Conservation (phyloP, 1,284 basidiomycete species). For the Lignosus rhinocerotis region DNA sequence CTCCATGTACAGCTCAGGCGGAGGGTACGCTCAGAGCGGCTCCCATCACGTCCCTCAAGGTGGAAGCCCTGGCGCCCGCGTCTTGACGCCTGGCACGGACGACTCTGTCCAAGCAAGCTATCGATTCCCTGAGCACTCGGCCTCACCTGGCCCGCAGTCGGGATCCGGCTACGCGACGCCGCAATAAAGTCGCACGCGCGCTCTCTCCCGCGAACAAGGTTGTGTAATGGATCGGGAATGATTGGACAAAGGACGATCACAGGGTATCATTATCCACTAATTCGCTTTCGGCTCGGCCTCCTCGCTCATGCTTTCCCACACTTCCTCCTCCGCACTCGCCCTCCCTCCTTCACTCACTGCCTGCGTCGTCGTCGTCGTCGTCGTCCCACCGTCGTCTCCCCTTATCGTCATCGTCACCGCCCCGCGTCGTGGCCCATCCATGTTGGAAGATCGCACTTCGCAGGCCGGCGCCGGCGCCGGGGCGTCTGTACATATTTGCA, state of each 20-base stretch:
- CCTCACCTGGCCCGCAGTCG: constrained; percentile 33
- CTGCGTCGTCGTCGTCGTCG: background rate
- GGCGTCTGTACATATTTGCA: constrained; percentile 7
- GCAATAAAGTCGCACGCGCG: constrained; percentile 16
- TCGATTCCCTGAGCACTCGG: constrained; percentile 32
- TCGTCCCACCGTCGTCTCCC: background rate
- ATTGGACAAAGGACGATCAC: constrained; percentile 21
- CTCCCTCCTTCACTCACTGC: too few species aligned
- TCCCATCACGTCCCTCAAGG: constrained; percentile 25
- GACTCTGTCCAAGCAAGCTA: constrained; percentile 28
- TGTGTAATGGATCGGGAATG: constrained; percentile 8
- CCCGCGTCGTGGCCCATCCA: background rate
- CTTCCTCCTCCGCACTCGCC: constrained; percentile 1
- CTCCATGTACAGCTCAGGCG: constrained; percentile 22
- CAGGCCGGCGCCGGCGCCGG: constrained; percentile 8
- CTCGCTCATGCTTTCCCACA: constrained; percentile 5
- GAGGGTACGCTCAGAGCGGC: constrained; percentile 25
- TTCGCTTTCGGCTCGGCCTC: constrained; percentile 5
- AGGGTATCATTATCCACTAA: constrained; percentile 18
- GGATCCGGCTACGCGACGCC: constrained; percentile 39
- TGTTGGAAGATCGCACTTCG: background rate
- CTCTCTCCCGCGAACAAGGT: too few species aligned
- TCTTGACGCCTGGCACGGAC: constrained; percentile 28
- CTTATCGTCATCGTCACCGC: background rate
- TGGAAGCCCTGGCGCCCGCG: constrained; percentile 26